A percentile compares a stretch with the other conserved stretches of the same genome.
Conservation (phyloP, 2,329 filamentous ascomycete species). For the Periconia digitata region DNA sequence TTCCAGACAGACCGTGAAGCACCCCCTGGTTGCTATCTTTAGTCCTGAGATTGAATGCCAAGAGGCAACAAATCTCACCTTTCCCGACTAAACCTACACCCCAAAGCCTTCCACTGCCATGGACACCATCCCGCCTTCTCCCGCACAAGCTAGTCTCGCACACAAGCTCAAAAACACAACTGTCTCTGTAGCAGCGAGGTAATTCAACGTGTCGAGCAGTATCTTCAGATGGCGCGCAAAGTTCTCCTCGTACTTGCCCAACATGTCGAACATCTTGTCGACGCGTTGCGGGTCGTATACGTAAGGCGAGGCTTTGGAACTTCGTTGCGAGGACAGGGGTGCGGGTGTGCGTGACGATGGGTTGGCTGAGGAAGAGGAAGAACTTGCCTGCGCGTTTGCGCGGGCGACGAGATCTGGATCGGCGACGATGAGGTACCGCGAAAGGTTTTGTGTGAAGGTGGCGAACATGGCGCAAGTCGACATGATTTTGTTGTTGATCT, state of each 20-base stretch:
- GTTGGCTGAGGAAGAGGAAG: slow-evolving; percentile 9
- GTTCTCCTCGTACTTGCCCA: slow-evolving; percentile 89
- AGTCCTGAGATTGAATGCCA: background rate
- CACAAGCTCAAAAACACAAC: slow-evolving; percentile 89
- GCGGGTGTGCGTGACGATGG: slow-evolving; percentile 13
- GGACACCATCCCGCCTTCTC: slow-evolving; percentile 59
- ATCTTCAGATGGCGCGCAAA: slow-evolving; percentile 93
- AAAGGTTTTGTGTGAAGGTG: slow-evolving; percentile 82
- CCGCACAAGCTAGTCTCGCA: slow-evolving; percentile 77
- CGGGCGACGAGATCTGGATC: slow-evolving; percentile 73
- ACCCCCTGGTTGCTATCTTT: background rate
- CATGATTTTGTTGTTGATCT: slow-evolving; percentile 98
- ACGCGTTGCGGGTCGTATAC: slow-evolving; percentile 63
- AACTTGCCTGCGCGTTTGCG: slow-evolving; percentile 51
- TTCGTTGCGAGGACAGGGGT: slow-evolving; percentile 15
- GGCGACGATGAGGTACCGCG: slow-evolving; percentile 78
- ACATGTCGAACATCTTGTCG: slow-evolving; percentile 79
- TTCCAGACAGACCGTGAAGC: too few species aligned
- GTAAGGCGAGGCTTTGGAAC: slow-evolving; percentile 34
- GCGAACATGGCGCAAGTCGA: slow-evolving; percentile 94
- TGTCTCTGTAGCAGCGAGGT: slow-evolving; percentile 96
- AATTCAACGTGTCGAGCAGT: slow-evolving; percentile 89
- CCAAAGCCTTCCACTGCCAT: slow-evolving; percentile 15
- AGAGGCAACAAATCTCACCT: background rate
- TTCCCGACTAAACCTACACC: slow-evolving; percentile 4